Base-by-base conservation (phyloP, 2,329 filamentous ascomycete species). In the Talaromyces sp. region DNA sequence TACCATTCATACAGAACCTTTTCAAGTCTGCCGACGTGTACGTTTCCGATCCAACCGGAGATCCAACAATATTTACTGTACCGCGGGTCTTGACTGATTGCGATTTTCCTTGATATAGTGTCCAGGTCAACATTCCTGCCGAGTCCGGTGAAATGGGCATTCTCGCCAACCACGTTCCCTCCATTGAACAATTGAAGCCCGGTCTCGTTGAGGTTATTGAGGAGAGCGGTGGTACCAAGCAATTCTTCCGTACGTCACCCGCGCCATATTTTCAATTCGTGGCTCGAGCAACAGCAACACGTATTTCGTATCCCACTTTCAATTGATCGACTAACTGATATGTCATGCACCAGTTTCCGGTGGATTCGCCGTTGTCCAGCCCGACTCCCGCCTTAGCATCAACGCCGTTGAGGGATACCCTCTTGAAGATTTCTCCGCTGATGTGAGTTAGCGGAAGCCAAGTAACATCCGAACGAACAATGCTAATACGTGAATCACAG, bases 141-240 rank as follows among this genome's bases (percentile, higher is more conserved):
- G 94, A 96, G 78, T 95, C 92, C 63, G 94, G 94, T 76, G 94
- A 97, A 71, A 99, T 99, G 94, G 94, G 94, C 89, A 88, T 99
- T 70, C 89, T 99, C 74, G 94, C 94, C 76, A 95, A 94, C 84
- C 94, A 99, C 85, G 94, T 99, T 71, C 92, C 94, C 65, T 91
- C 92, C 63, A 97, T 99, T 74, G 94, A 99, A 84, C 94, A 99
- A 84, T 84, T 99, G 78, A 96, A 95, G 85, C 92, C 94, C 62
- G 94, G 94, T 72, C 80, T 97, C 67, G 84, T 99, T 67, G 93
- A 97, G 83, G 84, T 99, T 73, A 85, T 97, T 67, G 93, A 97
- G 83, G 94, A 99, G 84, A 84, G 80, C 73, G 89, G 91, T 73
- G 73, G 75, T 66, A 87, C 76, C 89, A 99, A 99, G 86, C 90